Percentiles rank a stretch among this genome's conserved stretches.
phyloP scores from a whole-genome alignment of 1,284 basidiomycete genomes.

The Cryptococcus hybrid region DNA sequence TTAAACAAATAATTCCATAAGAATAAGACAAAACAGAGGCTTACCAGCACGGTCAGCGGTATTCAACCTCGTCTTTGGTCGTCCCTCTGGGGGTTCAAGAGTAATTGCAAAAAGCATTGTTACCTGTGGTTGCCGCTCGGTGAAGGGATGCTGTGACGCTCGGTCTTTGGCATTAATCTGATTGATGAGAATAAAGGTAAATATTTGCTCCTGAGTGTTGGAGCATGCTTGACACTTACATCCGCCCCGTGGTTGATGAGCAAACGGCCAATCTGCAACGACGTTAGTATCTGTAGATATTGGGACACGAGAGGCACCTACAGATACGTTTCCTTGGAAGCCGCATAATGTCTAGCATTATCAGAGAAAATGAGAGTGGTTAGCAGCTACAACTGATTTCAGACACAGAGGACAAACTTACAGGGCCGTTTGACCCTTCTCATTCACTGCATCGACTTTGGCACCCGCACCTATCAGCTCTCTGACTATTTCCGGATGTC shows the following conservation, averaged over 20 bases:
- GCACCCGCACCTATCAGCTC: constrained; percentile 83
- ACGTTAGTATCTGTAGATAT: constrained; percentile 23
- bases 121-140: constrained; percentile 91
- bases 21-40: constrained; percentile 18
- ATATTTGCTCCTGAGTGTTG: not conserved
- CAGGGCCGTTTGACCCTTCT: constrained; percentile 85
- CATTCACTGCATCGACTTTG: constrained; percentile 73
- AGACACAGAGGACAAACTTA: constrained; percentile 50
- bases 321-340: constrained; percentile 85
- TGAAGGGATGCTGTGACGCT: constrained; percentile 84
- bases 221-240: constrained; percentile 52
- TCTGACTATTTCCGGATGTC: constrained; percentile 70
- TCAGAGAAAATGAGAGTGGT: not conserved
- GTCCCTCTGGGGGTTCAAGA: constrained; percentile 72
- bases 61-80: constrained; percentile 78
- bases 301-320: constrained; percentile 45
- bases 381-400: not conserved
- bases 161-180: constrained; percentile 90
- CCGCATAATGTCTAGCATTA: constrained; percentile 73
- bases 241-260: constrained; percentile 84
- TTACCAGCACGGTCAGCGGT: constrained; percentile 78
- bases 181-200: not conserved
- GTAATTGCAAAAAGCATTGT: constrained; percentile 73
- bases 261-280: constrained; percentile 73
- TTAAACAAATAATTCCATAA: not conserved